Base-by-base conservation (phyloP, 1,284 basidiomycete genomes). In the Apiotrichum domesticum region DNA sequence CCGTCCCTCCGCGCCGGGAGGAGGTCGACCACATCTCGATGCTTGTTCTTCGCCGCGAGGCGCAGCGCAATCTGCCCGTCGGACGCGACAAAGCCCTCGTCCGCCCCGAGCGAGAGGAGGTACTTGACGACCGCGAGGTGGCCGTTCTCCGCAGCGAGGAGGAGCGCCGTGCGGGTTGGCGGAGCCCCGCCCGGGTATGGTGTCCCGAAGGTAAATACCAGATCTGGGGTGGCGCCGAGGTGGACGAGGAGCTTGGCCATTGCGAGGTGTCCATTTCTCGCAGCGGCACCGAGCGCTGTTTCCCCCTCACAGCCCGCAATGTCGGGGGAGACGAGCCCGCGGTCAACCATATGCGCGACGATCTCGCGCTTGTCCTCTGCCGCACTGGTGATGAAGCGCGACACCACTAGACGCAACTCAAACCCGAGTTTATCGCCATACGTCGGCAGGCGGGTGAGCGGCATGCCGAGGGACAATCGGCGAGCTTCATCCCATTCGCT, bases 111-210 rank as follows among this genome's bases (percentile, higher is more conserved):
- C 14, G 75, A 66, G 15, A 93, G 69, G 32, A 94, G 74, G 1
- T 84, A 55, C 62, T 80, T 75, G 4, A 87, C 86, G 0, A 83
- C 75, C 0, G 78, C 77, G 4, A 79, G 55, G 62, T 84, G 80
- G 0, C 91, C 91, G 68, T 88, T 79, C 67, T 92, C 90, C 14
- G 84, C 84, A 1, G 90, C 90, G 0, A 93, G 79, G 68, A 94
- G 90, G 35, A 95, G 73, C 14, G 90, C 81, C 0, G 90, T 87
- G 11, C 59, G 56, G 21, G 47, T 50, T 29, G 13, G 45, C 41
- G 11, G 10, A 8, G 9, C 10, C n/a, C 11, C 41, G 9, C 13
- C 8, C 37, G 10, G 10, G n/a, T 11, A 42, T 42, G 10, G 10
- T 42, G 7, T 7, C 37, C 41, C 41, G n/a, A 6, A 42, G 21